phyloP scores from a whole-genome alignment of 345 rosid species.

The Salix suchowensis region DNA sequence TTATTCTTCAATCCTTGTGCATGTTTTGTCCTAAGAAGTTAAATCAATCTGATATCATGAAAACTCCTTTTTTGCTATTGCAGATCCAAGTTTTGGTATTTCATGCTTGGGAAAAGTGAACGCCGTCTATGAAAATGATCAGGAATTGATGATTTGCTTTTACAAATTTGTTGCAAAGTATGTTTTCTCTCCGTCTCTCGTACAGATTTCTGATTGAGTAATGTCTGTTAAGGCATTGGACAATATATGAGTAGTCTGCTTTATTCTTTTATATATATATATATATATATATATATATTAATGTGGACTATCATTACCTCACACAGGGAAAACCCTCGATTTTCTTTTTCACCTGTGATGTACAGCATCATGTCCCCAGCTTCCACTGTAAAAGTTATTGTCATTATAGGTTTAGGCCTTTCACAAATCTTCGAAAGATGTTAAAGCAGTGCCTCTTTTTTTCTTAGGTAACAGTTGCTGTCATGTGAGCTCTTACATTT shows the following conservation, averaged over 20 bases:
- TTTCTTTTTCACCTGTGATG: background rate
- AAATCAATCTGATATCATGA: background rate
- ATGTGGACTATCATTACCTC: background rate
- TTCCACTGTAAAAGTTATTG: background rate
- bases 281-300: background rate
- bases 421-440: background rate
- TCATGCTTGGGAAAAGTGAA: constrained; percentile 73
- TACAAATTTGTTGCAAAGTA: constrained; percentile 71
- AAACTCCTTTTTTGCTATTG: background rate
- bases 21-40: too few species aligned
- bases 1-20: background rate
- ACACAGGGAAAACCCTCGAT: background rate
- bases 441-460: background rate
- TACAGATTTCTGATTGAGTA: background rate
- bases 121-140: constrained; percentile 59
- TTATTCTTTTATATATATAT: background rate
- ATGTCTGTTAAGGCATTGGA: background rate
- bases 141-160: constrained; percentile 68
- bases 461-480: background rate
- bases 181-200: constrained; percentile 16
- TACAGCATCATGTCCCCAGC: background rate
- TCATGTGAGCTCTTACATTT: background rate
- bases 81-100: constrained; percentile 82
- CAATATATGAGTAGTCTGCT: background rate
- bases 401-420: background rate